These are phyloP conservation scores for Leishmania turanica DNA, from an alignment of 208 protist genomes.

Conservation along the genomic window DNA sequence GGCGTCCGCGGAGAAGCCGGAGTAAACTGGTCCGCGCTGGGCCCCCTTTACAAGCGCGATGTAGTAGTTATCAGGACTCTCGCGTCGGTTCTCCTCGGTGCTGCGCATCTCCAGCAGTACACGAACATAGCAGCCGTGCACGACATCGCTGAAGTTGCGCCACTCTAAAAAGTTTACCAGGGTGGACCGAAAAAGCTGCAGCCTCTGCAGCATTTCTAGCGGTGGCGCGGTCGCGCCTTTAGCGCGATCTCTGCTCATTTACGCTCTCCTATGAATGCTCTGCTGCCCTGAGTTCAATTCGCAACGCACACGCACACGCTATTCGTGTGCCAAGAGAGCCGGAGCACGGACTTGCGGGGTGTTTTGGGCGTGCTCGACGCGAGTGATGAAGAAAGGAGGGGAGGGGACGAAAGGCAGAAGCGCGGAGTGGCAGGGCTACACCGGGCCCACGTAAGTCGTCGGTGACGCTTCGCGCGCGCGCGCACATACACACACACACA, in stretches of 20 bases:
- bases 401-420: not conserved
- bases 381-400: not conserved
- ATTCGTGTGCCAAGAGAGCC: no score
- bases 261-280: not conserved
- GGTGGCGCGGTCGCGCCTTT: conserved; percentile 44
- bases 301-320: not conserved
- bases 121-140: conserved; percentile 88
- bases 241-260: conserved; percentile 17
- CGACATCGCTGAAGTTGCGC: conserved; percentile 85
- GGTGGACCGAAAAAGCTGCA: conserved; percentile 89
- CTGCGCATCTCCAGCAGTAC: conserved; percentile 91
- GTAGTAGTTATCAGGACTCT: conserved; percentile 87
- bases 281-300: not conserved
- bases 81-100: conserved; percentile 62
- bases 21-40: conserved; percentile 74
- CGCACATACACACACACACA: not conserved
- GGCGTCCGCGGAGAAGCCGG: conserved; percentile 87
- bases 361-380: not conserved
- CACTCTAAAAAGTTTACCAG: conserved; percentile 86
- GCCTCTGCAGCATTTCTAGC: conserved; percentile 68
- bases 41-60: conserved; percentile 88
- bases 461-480: not conserved
- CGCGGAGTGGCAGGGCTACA: not conserved
- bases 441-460: not conserved
- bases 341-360: not conserved